These are phyloP conservation scores for Claviceps quebecensis DNA, from an alignment of 2,329 filamentous ascomycete species.

Conservation along the genomic window DNA sequence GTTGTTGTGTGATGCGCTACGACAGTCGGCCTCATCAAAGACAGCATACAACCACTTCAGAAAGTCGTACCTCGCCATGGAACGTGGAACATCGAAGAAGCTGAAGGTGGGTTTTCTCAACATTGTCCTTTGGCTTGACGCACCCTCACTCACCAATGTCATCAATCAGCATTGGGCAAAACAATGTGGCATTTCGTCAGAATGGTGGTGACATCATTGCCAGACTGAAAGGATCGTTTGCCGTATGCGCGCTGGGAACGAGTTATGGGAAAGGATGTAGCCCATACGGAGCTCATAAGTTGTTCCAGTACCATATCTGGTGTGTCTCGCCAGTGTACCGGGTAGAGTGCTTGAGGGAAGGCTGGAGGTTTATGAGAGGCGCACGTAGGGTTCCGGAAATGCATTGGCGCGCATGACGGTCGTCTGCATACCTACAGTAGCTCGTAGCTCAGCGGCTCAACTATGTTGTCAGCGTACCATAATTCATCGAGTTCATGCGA, in stretches of 20 bases:
- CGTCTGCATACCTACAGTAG: no score
- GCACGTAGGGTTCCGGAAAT: no score
- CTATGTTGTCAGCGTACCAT: constrained; percentile 19
- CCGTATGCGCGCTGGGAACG: constrained; percentile 7
- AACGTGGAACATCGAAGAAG: constrained; percentile 13
- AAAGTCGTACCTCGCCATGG: constrained; percentile 8
- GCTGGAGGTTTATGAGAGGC: no score
- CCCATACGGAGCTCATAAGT: no score
- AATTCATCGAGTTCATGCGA: constrained; percentile 19
- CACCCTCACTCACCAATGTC: constrained; percentile 21
- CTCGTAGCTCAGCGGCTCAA: constrained; percentile 27
- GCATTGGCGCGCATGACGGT: no score
- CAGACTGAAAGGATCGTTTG: neutral
- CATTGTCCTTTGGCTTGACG: constrained; percentile 13
- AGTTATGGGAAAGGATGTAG: no score
- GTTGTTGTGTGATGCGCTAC: neutral
- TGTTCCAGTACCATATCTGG: no score
- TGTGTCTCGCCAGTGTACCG: no score
- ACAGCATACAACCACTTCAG: constrained; percentile 13
- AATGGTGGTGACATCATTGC: constrained; percentile 15
- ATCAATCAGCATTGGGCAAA: constrained; percentile 13
- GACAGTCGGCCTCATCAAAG: constrained; percentile 5
- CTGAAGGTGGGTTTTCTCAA: constrained; percentile 16
- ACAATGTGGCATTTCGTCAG: constrained; percentile 18
- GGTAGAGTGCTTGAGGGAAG: no score